These are phyloP conservation scores for Pythium biforme DNA, from an alignment of 352 stramenopile species.

Conservation along the genomic window DNA sequence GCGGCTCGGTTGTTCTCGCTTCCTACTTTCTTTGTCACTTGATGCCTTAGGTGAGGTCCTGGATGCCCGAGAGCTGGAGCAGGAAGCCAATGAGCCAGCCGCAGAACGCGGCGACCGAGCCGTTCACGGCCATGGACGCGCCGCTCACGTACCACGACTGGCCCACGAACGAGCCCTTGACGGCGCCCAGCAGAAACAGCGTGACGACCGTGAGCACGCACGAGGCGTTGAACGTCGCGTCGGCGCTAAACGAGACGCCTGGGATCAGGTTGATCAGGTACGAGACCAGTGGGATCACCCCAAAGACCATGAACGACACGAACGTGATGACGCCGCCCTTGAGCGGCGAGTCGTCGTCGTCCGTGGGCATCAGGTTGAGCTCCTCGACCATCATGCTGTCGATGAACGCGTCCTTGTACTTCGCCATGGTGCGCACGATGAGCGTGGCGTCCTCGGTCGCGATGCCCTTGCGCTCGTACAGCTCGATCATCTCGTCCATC, in stretches of 20 bases:
- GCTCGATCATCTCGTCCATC: conserved; percentile 96
- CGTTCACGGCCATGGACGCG: conserved; percentile 77
- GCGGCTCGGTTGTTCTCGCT: background rate
- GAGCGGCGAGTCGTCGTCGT: conserved; percentile 89
- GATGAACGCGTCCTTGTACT: conserved; percentile 97
- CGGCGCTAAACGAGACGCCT: conserved; percentile 50
- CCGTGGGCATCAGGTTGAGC: conserved; percentile 93
- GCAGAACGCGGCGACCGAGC: conserved; percentile 62
- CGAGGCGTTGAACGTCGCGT: conserved; percentile 89
- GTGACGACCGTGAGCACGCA: conserved; percentile 93
- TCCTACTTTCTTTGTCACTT: background rate
- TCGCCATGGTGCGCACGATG: conserved; percentile 93
- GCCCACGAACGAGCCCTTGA: conserved; percentile 88
- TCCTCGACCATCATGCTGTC: conserved; percentile 98
- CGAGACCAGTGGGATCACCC: conserved; percentile 91
- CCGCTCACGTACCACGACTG: conserved; percentile 73
- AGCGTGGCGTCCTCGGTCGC: conserved; percentile 85
- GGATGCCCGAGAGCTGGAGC: conserved; percentile 77
- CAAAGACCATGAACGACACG: conserved; percentile 89
- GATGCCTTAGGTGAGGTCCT: conserved; percentile 51
- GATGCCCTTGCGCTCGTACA: conserved; percentile 93
- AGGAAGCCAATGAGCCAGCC: conserved; percentile 84
- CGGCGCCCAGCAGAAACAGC: conserved; percentile 91
- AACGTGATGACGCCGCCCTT: conserved; percentile 89
- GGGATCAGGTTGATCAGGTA: conserved; percentile 90